Conservation (phyloP, 1,284 basidiomycete species). For the Cryptococcus maquisensis region DNA sequence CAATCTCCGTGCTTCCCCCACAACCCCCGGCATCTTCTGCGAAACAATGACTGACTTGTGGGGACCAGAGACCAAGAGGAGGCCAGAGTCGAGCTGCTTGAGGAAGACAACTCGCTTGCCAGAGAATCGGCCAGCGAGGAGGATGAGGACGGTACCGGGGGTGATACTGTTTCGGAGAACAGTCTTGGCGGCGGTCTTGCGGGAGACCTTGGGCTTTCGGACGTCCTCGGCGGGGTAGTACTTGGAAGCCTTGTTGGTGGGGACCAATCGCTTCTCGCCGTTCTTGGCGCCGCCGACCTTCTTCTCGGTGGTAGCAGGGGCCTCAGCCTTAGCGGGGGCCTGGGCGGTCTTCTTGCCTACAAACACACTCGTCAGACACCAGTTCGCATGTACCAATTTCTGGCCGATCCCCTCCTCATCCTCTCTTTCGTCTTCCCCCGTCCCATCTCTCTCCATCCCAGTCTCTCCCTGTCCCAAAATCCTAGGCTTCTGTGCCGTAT, state of each 20-base stretch:
- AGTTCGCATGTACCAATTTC: background rate
- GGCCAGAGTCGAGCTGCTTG: conserved; percentile 90
- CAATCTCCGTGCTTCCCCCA: background rate
- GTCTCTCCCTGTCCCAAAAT: background rate
- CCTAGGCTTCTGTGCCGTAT: background rate
- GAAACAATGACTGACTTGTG: conserved; percentile 61
- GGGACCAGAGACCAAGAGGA: conserved; percentile 94
- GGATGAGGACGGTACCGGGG: conserved; percentile 91
- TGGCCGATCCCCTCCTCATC: background rate
- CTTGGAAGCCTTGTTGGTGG: conserved; percentile 75
- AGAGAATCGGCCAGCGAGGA: conserved; percentile 95
- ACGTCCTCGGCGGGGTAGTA: conserved; percentile 98
- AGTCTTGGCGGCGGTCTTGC: conserved; percentile 70
- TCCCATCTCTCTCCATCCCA: background rate
- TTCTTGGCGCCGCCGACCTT: conserved; percentile 86
- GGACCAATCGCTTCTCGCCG: conserved; percentile 81
- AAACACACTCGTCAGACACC: conserved; percentile 3
- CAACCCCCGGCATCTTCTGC: background rate
- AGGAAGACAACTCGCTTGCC: conserved; percentile 98
- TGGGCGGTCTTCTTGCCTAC: conserved; percentile 69
- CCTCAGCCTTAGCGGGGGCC: conserved; percentile 58
- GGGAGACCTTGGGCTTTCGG: conserved; percentile 80
- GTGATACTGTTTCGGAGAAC: conserved; percentile 82
- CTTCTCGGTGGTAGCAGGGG: conserved; percentile 65
- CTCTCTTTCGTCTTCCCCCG: background rate